Evolutionary conservation across 108 stramenopile species (phyloP).

Genomic region (Pseudonitzschia multistriata): DNA sequence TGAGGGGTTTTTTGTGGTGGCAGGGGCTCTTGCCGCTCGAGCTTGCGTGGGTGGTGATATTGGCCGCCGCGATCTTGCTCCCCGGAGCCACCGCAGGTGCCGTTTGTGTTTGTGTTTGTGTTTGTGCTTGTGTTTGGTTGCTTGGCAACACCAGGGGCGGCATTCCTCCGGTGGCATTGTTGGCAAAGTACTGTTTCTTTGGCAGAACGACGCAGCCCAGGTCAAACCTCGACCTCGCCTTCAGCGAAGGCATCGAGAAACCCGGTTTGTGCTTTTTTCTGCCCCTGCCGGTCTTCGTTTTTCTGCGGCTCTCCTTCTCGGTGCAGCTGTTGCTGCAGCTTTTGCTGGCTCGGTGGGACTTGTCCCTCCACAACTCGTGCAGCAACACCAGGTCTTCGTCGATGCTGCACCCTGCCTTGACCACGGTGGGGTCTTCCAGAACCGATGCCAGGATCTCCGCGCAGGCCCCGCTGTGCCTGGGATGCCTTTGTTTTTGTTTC

Average conservation of each 20-base stretch:
- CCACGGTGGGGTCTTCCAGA: slow-evolving; percentile 43
- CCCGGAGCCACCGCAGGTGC: too few species aligned
- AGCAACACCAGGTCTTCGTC: slow-evolving; percentile 60
- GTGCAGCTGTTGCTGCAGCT: slow-evolving; percentile 23
- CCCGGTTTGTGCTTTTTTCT: slow-evolving; percentile 35
- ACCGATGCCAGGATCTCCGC: slow-evolving; percentile 38
- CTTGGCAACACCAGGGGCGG: background rate
- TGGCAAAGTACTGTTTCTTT: background rate
- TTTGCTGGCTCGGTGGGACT: background rate
- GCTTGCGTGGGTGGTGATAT: background rate
- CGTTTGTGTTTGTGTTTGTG: too few species aligned
- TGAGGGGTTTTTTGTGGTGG: background rate
- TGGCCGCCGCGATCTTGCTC: background rate
- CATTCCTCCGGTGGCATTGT: background rate
- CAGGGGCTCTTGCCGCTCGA: background rate
- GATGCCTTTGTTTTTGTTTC: slow-evolving; percentile 11
- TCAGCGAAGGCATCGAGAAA: background rate
- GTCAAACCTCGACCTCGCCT: slow-evolving; percentile 57
- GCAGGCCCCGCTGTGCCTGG: slow-evolving; percentile 31
- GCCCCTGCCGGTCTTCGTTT: background rate
- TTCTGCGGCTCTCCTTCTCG: background rate
- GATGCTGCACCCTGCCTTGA: slow-evolving; percentile 61
- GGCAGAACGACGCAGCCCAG: slow-evolving; percentile 40
- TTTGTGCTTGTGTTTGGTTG: too few species aligned
- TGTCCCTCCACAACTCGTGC: slow-evolving; percentile 37